Base-by-base conservation (phyloP, 805 yeast genomes). In the Monosporozyma aquatica region DNA sequence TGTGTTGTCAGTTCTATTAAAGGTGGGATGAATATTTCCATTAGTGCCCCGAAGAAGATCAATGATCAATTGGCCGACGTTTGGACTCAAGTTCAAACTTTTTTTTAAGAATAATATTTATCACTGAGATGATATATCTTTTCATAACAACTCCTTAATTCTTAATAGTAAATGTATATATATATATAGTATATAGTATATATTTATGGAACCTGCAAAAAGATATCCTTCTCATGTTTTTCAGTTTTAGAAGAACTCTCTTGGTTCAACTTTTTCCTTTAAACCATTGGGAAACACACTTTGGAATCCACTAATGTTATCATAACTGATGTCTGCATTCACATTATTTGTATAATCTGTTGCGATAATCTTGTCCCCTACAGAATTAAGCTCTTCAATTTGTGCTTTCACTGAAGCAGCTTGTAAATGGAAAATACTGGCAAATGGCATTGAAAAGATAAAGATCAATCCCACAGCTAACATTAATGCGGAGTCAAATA, bases 401-500 rank as follows among this genome's bases (percentile, higher is more conserved):
- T 46, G 49, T 24, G 40, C 28, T 21, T 36, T 26, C 2, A 45
- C 41, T 9, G 53, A 50, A 17, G 48, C 54, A 15, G 43, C 44
- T 26, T 50, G 51, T 10, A 50, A 28, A 18, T 25, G 38, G 22
- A 45, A 48, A 6, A 50, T 45, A 41, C 50, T 48, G 9, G 33
- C 42, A 26, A 38, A 43, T 26, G 42, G 43, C 24, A 51, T 39
- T 3, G 25, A 13, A 13, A 25, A 10, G 14, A 22, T 20, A 41
- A 49, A 45, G 7, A 44, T 5, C 6, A 51, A 6, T 8, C 44
- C 34, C 4, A 46, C 43, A 9, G 48, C 21, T 18, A 58, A 48
- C 59, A 62, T 60, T 36, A 54, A 41, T 0, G 46, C 14, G 1
- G 59, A 56, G 40, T 62, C 67, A 27, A 60, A 55, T 6, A 54